Percentiles rank a stretch among this genome's conserved stretches.
Evolutionary conservation across 148 eudicot genomes (phyloP).

Genomic region (Limonium bicolor): DNA sequence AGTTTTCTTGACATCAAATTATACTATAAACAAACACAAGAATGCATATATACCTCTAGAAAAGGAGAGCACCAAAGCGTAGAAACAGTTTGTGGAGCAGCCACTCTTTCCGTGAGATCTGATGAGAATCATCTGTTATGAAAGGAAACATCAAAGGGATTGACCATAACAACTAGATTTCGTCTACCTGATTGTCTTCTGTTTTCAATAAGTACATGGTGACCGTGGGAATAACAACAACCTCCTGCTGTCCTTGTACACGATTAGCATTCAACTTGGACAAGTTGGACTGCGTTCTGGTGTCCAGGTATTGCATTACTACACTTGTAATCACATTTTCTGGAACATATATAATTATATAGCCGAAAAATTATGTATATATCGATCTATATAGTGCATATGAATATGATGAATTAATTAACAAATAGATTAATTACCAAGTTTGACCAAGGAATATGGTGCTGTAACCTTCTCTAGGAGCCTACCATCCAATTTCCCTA

Average conservation of each 20-base stretch:
- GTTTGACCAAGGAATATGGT: slow-evolving; percentile 28
- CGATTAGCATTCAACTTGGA: slow-evolving; percentile 25
- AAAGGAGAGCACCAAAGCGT: slow-evolving; percentile 25
- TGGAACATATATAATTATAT: neutral
- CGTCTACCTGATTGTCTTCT: slow-evolving; percentile 23
- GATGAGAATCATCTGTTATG: slow-evolving; percentile 10
- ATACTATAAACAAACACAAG: neutral
- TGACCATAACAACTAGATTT: neutral
- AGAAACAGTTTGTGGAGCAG: slow-evolving; percentile 21
- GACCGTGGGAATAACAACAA: slow-evolving; percentile 13
- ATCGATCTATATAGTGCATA: neutral
- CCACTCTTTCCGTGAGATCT: slow-evolving; percentile 13
- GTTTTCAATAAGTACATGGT: slow-evolving; percentile 24
- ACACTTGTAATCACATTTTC: slow-evolving; percentile 24
- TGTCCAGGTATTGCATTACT: slow-evolving; percentile 28
- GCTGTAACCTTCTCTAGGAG: slow-evolving; percentile 16
- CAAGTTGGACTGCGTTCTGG: slow-evolving; percentile 43
- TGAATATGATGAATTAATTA: neutral
- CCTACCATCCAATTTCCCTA: slow-evolving; percentile 18
- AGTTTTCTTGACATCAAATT: too few relatives aligned
- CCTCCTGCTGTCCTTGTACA: slow-evolving; percentile 11
- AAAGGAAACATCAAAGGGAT: neutral
- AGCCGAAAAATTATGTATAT: neutral
- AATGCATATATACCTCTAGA: slow-evolving; percentile 21
- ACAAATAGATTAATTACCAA: slow-evolving; percentile 31